Percentiles rank a stretch among this genome's conserved stretches.
Evolutionary conservation across 768 basidiomycete genomes (phyloP).

Genomic region (Rhodotorula babjevae): DNA sequence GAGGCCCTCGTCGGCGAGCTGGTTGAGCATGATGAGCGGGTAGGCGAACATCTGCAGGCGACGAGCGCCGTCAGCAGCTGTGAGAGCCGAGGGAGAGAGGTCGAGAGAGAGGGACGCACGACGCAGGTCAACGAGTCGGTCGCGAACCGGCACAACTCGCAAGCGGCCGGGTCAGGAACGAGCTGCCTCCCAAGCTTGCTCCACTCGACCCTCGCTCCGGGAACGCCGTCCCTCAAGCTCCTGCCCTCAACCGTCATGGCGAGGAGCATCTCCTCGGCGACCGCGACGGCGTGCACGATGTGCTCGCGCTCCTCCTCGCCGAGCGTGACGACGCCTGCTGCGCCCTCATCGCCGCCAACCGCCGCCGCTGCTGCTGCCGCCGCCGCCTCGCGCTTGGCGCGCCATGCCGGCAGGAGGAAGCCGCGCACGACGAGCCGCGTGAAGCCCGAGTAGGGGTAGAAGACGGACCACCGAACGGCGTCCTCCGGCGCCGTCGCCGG

Average conservation of each 20-base stretch:
- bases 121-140: slow-evolving; percentile 36
- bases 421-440: slow-evolving; percentile 25
- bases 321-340: neutral
- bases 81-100: neutral
- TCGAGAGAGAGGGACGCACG: slow-evolving; percentile 4
- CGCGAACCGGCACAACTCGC: slow-evolving; percentile 23
- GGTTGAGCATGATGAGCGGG: slow-evolving; percentile 35
- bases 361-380: neutral
- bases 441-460: slow-evolving; percentile 35
- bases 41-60: slow-evolving; percentile 26
- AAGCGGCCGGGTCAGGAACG: slow-evolving; percentile 12
- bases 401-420: slow-evolving; percentile 32
- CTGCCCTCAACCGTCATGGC: slow-evolving; percentile 19
- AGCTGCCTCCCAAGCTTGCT: neutral
- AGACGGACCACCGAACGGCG: slow-evolving; percentile 13
- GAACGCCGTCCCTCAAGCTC: neutral
- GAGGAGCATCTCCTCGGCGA: slow-evolving; percentile 23
- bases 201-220: neutral
- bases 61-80: too few species aligned
- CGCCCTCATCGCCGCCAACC: neutral
- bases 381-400: slow-evolving; percentile 1
- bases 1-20: slow-evolving; percentile 37
- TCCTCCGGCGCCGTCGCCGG: neutral
- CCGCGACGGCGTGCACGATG: slow-evolving; percentile 14
- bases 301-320: slow-evolving; percentile 14